Conservation (phyloP, 768 basidiomycete species). For the Mycena galopus region DNA sequence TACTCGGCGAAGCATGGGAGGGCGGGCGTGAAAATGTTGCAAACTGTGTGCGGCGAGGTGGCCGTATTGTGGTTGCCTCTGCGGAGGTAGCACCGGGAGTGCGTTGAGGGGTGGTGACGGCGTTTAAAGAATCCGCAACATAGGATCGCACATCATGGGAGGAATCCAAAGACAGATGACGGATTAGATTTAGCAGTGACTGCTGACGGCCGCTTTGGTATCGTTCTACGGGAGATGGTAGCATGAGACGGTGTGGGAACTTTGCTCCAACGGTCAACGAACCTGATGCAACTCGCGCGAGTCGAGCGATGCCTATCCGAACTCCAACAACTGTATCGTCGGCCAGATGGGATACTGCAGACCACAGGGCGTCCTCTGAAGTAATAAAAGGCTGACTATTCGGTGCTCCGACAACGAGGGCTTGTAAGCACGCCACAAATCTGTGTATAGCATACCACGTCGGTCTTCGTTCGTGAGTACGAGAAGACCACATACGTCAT, state of each 20-base stretch:
- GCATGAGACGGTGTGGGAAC: slow-evolving; percentile 19
- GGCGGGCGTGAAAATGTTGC: slow-evolving; percentile 57
- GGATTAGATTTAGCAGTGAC: slow-evolving; percentile 55
- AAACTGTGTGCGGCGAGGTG: slow-evolving; percentile 38
- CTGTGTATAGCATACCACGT: slow-evolving; percentile 54
- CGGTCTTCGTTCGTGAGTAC: slow-evolving; percentile 5
- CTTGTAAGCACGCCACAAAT: slow-evolving; percentile 81
- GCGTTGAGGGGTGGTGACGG: slow-evolving; percentile 5
- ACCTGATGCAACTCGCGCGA: slow-evolving; percentile 71
- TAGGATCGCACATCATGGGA: slow-evolving; percentile 76
- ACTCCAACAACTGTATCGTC: slow-evolving; percentile 85
- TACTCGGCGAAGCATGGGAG: slow-evolving; percentile 26
- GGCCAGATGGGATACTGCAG: slow-evolving; percentile 66
- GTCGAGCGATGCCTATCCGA: slow-evolving; percentile 86
- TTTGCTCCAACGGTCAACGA: slow-evolving; percentile 43
- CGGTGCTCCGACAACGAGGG: slow-evolving; percentile 58
- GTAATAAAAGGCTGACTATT: slow-evolving; percentile 52
- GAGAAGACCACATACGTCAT: slow-evolving; percentile 71
- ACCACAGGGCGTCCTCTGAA: slow-evolving; percentile 65
- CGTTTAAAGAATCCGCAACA: slow-evolving; percentile 51
- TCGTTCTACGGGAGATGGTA: slow-evolving; percentile 43
- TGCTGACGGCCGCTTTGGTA: slow-evolving; percentile 44
- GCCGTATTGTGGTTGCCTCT: background rate
- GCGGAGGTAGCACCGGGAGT: slow-evolving; percentile 15
- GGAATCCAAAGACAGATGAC: slow-evolving; percentile 64